phyloP scores from a whole-genome alignment of 2,329 filamentous ascomycete species.

The Dactylellina parvicollis region DNA sequence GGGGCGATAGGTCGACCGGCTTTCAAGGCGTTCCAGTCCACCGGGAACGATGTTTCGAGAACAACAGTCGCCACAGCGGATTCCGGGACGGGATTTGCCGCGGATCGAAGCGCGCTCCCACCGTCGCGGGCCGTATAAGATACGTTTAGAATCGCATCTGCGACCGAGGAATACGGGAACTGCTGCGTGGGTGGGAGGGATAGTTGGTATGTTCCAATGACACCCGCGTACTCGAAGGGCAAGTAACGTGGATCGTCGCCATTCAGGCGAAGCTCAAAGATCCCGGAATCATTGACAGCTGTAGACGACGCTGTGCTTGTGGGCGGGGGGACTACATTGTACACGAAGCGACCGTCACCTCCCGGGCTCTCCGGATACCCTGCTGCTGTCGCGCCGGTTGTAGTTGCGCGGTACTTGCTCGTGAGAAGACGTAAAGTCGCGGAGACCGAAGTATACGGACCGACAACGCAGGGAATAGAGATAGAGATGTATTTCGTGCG shows the following conservation, averaged over 20 bases:
- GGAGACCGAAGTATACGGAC: constrained; percentile 59
- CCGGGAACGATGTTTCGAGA: too few relatives aligned
- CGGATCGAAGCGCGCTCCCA: constrained; percentile 56
- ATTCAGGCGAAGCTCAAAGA: constrained; percentile 60
- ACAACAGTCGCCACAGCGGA: too few relatives aligned
- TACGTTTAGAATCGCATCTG: constrained; percentile 60
- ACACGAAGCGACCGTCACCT: constrained; percentile 50
- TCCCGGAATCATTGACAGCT: constrained; percentile 59
- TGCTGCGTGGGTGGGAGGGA: constrained; percentile 57
- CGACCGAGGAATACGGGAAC: constrained; percentile 60
- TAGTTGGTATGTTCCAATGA: constrained; percentile 59
- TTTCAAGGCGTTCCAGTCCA: too few relatives aligned
- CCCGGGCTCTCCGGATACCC: constrained; percentile 1
- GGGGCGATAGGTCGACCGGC: too few relatives aligned
- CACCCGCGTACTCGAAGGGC: constrained; percentile 62
- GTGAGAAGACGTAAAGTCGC: constrained; percentile 57
- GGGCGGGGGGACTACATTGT: constrained; percentile 53
- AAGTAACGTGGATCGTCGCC: constrained; percentile 58
- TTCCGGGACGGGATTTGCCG: too few relatives aligned
- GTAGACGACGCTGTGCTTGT: constrained; percentile 55
- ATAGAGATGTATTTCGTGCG: constrained; percentile 60
- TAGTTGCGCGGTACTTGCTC: background rate
- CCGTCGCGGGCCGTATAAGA: constrained; percentile 60
- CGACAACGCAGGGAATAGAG: constrained; percentile 59
- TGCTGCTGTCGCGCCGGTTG: background rate